These are phyloP conservation scores for Penicillium sp. DNA, from an alignment of 2,329 filamentous ascomycete genomes.

Conservation along the genomic window DNA sequence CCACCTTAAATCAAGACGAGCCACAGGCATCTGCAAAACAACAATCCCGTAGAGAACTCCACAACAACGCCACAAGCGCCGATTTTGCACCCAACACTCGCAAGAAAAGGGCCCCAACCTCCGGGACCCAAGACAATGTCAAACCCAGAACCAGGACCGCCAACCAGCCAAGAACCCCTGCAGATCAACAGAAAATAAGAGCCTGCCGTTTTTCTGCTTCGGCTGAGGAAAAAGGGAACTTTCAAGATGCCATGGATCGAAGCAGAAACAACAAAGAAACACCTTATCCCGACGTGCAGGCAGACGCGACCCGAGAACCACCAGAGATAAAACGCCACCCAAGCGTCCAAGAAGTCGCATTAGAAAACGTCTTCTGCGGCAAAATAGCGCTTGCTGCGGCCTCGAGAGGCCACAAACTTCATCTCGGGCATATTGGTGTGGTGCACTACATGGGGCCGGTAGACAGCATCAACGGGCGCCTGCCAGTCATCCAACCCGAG, in stretches of 20 bases:
- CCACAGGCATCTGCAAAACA: too few species aligned
- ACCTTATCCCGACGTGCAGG: too few species aligned
- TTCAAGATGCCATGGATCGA: too few species aligned
- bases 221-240: too few species aligned
- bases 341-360: conserved; percentile 9
- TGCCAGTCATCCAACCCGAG: conserved; percentile 88
- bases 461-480: conserved; percentile 84
- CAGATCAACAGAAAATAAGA: too few species aligned
- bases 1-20: too few species aligned
- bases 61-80: conserved; percentile 15
- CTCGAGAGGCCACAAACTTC: conserved; percentile 65
- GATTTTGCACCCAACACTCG: conserved; percentile 13
- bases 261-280: too few species aligned
- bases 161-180: too few species aligned
- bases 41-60: conserved; percentile 12
- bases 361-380: conserved; percentile 56
- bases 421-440: conserved; percentile 71
- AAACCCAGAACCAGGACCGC: too few species aligned
- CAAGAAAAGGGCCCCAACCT: background rate
- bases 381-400: conserved; percentile 69
- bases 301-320: conserved; percentile 18
- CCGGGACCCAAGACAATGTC: too few species aligned
- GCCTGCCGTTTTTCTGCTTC: too few species aligned
- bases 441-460: conserved; percentile 88
- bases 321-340: conserved; percentile 7